Base-by-base conservation (phyloP, 352 stramenopile species). In the Globisporangium megalacanthum region DNA sequence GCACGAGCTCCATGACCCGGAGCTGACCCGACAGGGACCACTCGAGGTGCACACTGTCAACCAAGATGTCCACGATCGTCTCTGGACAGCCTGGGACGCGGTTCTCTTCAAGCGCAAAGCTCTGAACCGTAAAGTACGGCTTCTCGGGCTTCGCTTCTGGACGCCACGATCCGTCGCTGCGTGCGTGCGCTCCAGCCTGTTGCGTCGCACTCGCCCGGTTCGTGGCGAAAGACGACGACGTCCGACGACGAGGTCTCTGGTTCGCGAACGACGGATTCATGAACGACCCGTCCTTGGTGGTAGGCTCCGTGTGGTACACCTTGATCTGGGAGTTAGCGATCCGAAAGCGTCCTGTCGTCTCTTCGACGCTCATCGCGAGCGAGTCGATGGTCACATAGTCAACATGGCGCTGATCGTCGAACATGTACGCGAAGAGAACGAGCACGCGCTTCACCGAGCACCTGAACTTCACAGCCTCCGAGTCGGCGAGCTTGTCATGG, bases 71-170 rank as follows among this genome's bases (percentile, higher is more conserved):
- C 14, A 94, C 64, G 13, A 94, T 71, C 9, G 61, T 75, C 56
- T 74, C 79, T 4, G 63, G 52, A 15, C 70, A 85, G 2, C 53
- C 54, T 14, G 31, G 55, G 0, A 92, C 17, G n/a, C 64, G 73
- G 33, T 68, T 88, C 49, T 92, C 81, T 68, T 94, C 83, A 13
- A 94, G 49, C 4, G 77, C 74, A 56, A 92, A 92, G 7, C 59
- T 67, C 39, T 76, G 66, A 4, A 75, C 68, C 10, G 60, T 70
- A 46, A 91, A 85, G 56, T 86, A 89, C 3, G 58, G 56, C 33
- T 63, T 55, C 35, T 15, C 44, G 8, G 13, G 4, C 19, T 49
- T 49, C 5, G 44, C 19, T 8, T 49, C 44, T 10, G 7, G 4
- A 49, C 9, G 14, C 19, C 19, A 22, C 2, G 44, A 20, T 7